Evolutionary conservation across 106 monocot species (phyloP).

Genomic region (Dioscorea alata): DNA sequence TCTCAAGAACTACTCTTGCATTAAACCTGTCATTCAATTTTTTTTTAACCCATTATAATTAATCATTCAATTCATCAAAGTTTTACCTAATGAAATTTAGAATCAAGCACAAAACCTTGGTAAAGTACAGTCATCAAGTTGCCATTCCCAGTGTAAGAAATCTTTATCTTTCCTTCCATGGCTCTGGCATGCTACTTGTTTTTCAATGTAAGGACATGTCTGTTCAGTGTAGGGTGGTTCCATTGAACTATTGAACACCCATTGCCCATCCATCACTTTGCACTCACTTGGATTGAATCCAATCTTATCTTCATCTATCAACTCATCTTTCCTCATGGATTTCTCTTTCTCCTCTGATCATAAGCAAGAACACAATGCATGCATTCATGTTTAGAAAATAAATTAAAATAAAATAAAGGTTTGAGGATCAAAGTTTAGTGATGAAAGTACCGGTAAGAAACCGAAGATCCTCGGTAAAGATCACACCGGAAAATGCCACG

Average conservation of each 20-base stretch:
- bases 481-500: slow-evolving; percentile 44
- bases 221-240: slow-evolving; percentile 41
- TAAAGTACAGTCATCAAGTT: slow-evolving; percentile 60
- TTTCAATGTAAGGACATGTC: slow-evolving; percentile 75
- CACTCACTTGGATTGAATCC: slow-evolving; percentile 40
- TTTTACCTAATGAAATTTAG: no score
- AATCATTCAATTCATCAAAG: no score
- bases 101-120: slow-evolving; percentile 40
- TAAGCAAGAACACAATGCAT: slow-evolving; percentile 6
- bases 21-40: slow-evolving; percentile 36
- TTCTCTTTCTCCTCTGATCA: slow-evolving; percentile 11
- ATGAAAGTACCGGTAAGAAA: slow-evolving; percentile 48
- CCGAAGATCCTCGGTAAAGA: slow-evolving; percentile 72
- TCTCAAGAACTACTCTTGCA: slow-evolving; percentile 32
- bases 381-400: no score
- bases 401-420: neutral
- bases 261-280: slow-evolving; percentile 54
- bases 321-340: slow-evolving; percentile 9
- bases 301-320: slow-evolving; percentile 22
- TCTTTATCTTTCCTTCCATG: slow-evolving; percentile 78
- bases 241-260: slow-evolving; percentile 55
- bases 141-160: slow-evolving; percentile 79
- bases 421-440: slow-evolving; percentile 37
- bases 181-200: slow-evolving; percentile 37
- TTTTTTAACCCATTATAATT: no score